phyloP scores from a whole-genome alignment of 1,284 basidiomycete genomes.

The Retiboletus fuscus region DNA sequence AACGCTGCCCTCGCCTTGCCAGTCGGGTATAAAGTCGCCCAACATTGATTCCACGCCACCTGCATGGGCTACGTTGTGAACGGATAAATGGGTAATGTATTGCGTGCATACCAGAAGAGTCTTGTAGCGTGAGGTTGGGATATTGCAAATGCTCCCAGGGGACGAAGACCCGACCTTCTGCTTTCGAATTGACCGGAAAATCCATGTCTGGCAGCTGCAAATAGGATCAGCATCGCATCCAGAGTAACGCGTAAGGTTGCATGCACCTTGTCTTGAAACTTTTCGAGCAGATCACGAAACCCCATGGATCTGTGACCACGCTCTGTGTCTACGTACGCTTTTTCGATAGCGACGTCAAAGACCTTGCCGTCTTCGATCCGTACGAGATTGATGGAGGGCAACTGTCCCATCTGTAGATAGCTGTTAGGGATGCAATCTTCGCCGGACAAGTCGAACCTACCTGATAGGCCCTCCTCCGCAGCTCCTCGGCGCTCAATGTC shows the following conservation, averaged over 20 bases:
- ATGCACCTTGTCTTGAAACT: slow-evolving; percentile 73
- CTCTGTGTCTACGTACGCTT: slow-evolving; percentile 72
- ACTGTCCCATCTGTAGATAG: slow-evolving; percentile 69
- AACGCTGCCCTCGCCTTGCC: slow-evolving; percentile 84
- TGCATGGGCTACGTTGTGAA: slow-evolving; percentile 45
- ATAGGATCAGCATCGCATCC: slow-evolving; percentile 24
- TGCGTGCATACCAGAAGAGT: slow-evolving; percentile 60
- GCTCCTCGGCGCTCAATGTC: slow-evolving; percentile 75
- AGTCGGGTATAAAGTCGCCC: slow-evolving; percentile 83
- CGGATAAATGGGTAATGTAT: neutral
- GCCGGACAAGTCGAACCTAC: slow-evolving; percentile 51
- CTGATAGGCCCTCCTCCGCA: slow-evolving; percentile 78
- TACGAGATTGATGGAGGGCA: slow-evolving; percentile 88
- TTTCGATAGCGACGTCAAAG: slow-evolving; percentile 71
- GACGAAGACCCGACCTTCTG: slow-evolving; percentile 90
- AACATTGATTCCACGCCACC: slow-evolving; percentile 72
- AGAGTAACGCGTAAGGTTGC: slow-evolving; percentile 31
- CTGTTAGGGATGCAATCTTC: slow-evolving; percentile 18
- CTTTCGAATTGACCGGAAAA: slow-evolving; percentile 90
- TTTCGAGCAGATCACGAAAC: slow-evolving; percentile 78
- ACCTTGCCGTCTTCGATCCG: slow-evolving; percentile 76
- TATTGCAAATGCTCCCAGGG: slow-evolving; percentile 84
- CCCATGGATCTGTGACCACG: slow-evolving; percentile 82
- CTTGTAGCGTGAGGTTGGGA: slow-evolving; percentile 73
- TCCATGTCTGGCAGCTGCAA: slow-evolving; percentile 88